Base-by-base conservation (phyloP, 1,139 yeast species). In the Geotrichum siamense region DNA sequence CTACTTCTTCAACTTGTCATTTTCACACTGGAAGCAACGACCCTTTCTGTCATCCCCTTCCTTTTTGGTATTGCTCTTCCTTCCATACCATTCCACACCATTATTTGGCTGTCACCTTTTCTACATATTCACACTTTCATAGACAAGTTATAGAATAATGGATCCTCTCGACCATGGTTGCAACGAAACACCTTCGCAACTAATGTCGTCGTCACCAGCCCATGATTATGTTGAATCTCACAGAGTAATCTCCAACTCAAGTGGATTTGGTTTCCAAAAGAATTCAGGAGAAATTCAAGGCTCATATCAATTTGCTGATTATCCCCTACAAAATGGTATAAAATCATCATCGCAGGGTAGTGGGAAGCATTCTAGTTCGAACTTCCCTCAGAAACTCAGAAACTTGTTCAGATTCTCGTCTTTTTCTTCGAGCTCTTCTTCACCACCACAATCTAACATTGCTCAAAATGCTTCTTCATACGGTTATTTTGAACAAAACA, bases 381-480 rank as follows among this genome's bases (percentile, higher is more conserved):
- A 53, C 36, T 55, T 59, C 41, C 60, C 57, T 26, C 61, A 54
- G 46, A 54, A 58, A 43, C 51, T 61, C 38, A 56, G 57, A 41
- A 58, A 52, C 43, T 49, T 61, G 45, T 60, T 61, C 47, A 54
- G 55, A 41, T 57, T 61, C 47, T 51, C 55, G 27, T 41, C 41
- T 10, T 33, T 33, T 21, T 33, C 37, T 4, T 33, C 37, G 8
- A 33, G 16, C 27, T 33, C 37, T 4, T 33, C 41, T 5, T 21
- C 39, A 12, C 32, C 32, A n/a, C n/a, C n/a, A n/a, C n/a, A n/a
- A n/a, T n/a, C n/a, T n/a, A n/a, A n/a, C n/a, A n/a, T n/a, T 9
- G 6, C 34, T 6, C 4, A 9, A 6, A 22, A 20, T 33, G 25
- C 26, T n/a, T 22, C 37, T 33, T 21, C 37, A 13, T 17, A 3